phyloP scores from a whole-genome alignment of 1,284 basidiomycete genomes.

The Inonotus obliquus region DNA sequence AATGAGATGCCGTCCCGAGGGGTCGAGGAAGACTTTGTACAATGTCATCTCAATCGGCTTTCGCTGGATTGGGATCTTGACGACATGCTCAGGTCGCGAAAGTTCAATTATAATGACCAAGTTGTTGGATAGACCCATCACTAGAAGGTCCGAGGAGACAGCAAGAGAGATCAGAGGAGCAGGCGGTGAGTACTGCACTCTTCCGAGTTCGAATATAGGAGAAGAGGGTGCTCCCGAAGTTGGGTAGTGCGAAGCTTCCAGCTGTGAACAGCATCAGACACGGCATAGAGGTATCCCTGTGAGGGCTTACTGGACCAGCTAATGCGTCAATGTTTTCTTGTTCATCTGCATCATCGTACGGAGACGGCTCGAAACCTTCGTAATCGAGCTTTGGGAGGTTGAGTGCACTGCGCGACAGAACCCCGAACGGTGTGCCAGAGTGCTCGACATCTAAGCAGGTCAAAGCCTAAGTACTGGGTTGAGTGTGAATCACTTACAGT shows the following conservation, averaged over 20 bases:
- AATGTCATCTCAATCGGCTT: constrained; percentile 68
- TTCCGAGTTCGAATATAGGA: constrained; percentile 79
- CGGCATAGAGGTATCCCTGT: not conserved
- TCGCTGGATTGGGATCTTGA: constrained; percentile 71
- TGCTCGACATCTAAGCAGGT: constrained; percentile 75
- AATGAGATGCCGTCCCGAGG: constrained; percentile 86
- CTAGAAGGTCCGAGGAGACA: constrained; percentile 82
- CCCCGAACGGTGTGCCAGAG: constrained; percentile 47
- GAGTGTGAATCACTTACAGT: constrained; percentile 48
- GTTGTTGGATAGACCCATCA: constrained; percentile 79
- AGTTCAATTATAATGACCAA: constrained; percentile 81
- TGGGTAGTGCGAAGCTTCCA: constrained; percentile 35
- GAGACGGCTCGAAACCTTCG: constrained; percentile 81
- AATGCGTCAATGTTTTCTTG: constrained; percentile 36
- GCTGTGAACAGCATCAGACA: constrained; percentile 19
- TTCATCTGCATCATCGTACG: constrained; percentile 47
- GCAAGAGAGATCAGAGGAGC: constrained; percentile 75
- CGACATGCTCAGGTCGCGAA: constrained; percentile 74
- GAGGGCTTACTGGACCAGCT: constrained; percentile 35
- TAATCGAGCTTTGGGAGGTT: constrained; percentile 64
- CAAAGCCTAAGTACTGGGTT: not conserved
- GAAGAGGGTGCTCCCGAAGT: constrained; percentile 33
- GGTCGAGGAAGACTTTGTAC: constrained; percentile 84
- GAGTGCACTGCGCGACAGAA: constrained; percentile 33
- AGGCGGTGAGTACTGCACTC: constrained; percentile 86